Evolutionary conservation across 108 stramenopile species (phyloP).

Genomic region (Fistulifera solaris): DNA sequence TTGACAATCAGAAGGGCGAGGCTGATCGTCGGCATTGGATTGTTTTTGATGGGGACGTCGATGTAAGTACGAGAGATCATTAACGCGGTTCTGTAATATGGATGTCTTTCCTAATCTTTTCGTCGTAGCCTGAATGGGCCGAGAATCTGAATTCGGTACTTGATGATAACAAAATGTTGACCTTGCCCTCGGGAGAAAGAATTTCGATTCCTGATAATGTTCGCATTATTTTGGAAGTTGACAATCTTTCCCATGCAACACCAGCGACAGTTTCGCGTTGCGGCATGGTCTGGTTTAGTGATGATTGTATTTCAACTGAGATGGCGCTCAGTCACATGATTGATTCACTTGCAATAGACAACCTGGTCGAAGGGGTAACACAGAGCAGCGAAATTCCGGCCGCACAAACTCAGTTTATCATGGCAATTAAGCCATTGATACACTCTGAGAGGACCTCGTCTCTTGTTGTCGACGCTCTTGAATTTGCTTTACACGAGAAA

Average conservation of each 20-base stretch:
- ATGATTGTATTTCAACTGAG: slow-evolving; percentile 79
- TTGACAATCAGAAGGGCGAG: slow-evolving; percentile 93
- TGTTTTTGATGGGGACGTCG: slow-evolving; percentile 96
- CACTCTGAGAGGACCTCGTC: slow-evolving; percentile 51
- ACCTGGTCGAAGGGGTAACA: slow-evolving; percentile 20
- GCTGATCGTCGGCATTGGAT: slow-evolving; percentile 88
- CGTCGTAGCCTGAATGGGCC: slow-evolving; percentile 14
- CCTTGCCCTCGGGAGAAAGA: slow-evolving; percentile 92
- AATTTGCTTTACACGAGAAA: slow-evolving; percentile 50
- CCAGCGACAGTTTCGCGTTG: slow-evolving; percentile 97
- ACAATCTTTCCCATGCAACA: slow-evolving; percentile 91
- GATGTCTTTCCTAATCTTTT: slow-evolving; percentile 22
- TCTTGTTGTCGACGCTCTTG: slow-evolving; percentile 69
- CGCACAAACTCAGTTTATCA: slow-evolving; percentile 65
- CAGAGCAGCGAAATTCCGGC: slow-evolving; percentile 26
- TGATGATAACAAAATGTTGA: slow-evolving; percentile 95
- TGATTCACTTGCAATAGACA: slow-evolving; percentile 35
- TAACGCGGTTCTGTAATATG: background rate
- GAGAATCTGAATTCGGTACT: slow-evolving; percentile 60
- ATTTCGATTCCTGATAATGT: slow-evolving; percentile 82
- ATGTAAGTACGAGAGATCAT: slow-evolving; percentile 57
- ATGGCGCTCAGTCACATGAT: slow-evolving; percentile 66
- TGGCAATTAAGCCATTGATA: slow-evolving; percentile 47
- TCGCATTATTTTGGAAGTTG: slow-evolving; percentile 90
- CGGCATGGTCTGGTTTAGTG: slow-evolving; percentile 98